Percentiles rank a stretch among this genome's conserved stretches.
These are phyloP conservation scores for Ophiobolus disseminans DNA, from an alignment of 2,329 filamentous ascomycete species.

Conservation along the genomic window DNA sequence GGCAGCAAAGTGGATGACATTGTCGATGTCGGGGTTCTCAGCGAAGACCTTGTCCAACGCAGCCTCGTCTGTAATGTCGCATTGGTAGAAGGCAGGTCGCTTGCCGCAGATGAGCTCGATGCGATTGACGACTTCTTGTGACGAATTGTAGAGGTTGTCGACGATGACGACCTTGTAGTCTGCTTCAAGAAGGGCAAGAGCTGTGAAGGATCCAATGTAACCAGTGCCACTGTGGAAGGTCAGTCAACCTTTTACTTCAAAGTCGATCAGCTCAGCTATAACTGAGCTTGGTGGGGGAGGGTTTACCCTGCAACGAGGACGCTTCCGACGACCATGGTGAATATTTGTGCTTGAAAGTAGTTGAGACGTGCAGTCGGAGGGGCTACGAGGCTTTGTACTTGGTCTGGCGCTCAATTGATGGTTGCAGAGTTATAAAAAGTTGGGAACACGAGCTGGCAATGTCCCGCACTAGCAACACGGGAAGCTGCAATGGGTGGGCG, in stretches of 20 bases:
- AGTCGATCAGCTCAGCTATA: background rate
- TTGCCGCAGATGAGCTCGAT: conserved; percentile 94
- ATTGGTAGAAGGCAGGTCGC: conserved; percentile 81
- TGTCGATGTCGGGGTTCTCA: conserved; percentile 92
- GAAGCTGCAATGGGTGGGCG: conserved; percentile 7
- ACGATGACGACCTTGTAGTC: conserved; percentile 96
- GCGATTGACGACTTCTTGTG: conserved; percentile 86
- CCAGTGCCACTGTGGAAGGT: conserved; percentile 77
- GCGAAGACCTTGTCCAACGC: conserved; percentile 86
- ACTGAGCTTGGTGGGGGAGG: conserved; percentile 36
- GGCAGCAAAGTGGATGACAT: conserved; percentile 97
- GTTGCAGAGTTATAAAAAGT: conserved; percentile 28
- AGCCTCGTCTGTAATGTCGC: conserved; percentile 86
- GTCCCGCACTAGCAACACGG: conserved; percentile 17
- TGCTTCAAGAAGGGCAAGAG: conserved; percentile 87
- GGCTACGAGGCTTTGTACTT: background rate
- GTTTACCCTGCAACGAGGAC: conserved; percentile 89
- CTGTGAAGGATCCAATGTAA: conserved; percentile 98
- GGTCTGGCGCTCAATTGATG: conserved; percentile 11
- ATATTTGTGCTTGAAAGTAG: background rate
- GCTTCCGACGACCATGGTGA: conserved; percentile 78
- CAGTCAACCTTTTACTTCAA: background rate
- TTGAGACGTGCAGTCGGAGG: background rate
- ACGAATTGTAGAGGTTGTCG: conserved; percentile 98
- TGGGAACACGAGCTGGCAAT: conserved; percentile 19